Percentiles rank a stretch among this genome's conserved stretches.
Evolutionary conservation across 2,329 filamentous ascomycete species (phyloP).

Genomic region (Ceratocystis huliohia): DNA sequence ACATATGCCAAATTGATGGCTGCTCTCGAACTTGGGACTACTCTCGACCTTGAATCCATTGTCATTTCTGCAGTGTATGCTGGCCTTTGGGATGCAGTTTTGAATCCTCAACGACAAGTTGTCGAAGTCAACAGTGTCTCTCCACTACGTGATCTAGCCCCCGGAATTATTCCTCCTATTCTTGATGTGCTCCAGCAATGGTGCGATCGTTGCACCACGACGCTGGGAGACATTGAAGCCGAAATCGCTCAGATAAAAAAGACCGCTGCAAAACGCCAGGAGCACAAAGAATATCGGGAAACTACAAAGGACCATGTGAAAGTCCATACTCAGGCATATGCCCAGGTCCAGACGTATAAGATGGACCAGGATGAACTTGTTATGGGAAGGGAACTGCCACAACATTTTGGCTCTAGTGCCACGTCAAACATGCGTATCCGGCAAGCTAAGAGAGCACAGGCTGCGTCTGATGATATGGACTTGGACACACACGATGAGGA

Average conservation of each 20-base stretch:
- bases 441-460: conserved; percentile 23
- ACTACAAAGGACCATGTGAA: not conserved
- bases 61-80: conserved; percentile 81
- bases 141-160: conserved; percentile 73
- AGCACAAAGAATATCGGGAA: conserved; percentile 15
- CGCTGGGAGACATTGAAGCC: conserved; percentile 60
- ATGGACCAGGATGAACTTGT: not conserved
- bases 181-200: conserved; percentile 57
- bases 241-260: conserved; percentile 44
- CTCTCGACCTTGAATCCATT: conserved; percentile 67
- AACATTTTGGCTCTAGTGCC: not conserved
- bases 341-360: not conserved
- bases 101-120: conserved; percentile 63
- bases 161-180: conserved; percentile 57
- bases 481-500: conserved; percentile 40
- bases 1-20: conserved; percentile 58
- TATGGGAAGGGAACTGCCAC: conserved; percentile 5
- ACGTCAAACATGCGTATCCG: conserved; percentile 8
- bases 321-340: not conserved
- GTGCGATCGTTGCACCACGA: conserved; percentile 63
- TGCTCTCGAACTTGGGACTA: conserved; percentile 52
- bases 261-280: conserved; percentile 25
- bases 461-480: conserved; percentile 42
- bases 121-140: conserved; percentile 71
- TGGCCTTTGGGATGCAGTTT: conserved; percentile 65